Conservation (phyloP, 768 basidiomycete genomes). For the Cantharellus anzutake region DNA sequence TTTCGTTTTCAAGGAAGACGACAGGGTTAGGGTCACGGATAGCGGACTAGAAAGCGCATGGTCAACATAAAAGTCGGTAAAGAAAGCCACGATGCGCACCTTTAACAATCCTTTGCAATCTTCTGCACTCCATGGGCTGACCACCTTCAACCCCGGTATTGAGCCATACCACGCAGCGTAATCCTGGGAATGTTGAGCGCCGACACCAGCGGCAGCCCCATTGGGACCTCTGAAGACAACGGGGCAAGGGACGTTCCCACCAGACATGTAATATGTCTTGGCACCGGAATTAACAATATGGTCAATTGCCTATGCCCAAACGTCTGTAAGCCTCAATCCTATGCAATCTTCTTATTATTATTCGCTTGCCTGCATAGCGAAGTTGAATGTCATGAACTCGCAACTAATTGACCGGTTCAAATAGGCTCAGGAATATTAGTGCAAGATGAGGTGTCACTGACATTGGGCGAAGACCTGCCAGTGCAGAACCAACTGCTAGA, state of each 20-base stretch:
- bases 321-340: not conserved
- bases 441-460: slow-evolving; percentile 19
- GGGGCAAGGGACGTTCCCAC: slow-evolving; percentile 94
- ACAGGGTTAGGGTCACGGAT: slow-evolving; percentile 98
- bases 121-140: slow-evolving; percentile 96
- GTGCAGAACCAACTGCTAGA: slow-evolving; percentile 83
- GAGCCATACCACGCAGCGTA: slow-evolving; percentile 90
- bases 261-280: slow-evolving; percentile 99
- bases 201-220: slow-evolving; percentile 94
- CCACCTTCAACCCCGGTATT: slow-evolving; percentile 91
- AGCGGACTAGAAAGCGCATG: slow-evolving; percentile 38
- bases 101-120: slow-evolving; percentile 98
- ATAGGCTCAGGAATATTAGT: slow-evolving; percentile 7
- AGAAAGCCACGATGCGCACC: slow-evolving; percentile 23
- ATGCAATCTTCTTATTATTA: not conserved
- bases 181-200: slow-evolving; percentile 93
- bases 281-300: slow-evolving; percentile 99
- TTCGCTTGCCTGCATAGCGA: slow-evolving; percentile 66
- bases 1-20: slow-evolving; percentile 98
- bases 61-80: not conserved
- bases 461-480: slow-evolving; percentile 89
- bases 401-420: slow-evolving; percentile 31
- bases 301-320: slow-evolving; percentile 55
- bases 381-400: slow-evolving; percentile 99
- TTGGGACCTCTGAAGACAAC: slow-evolving; percentile 99